These are phyloP conservation scores for Pseudofabraea citricarpa DNA, from an alignment of 2,329 filamentous ascomycete genomes.

Conservation along the genomic window DNA sequence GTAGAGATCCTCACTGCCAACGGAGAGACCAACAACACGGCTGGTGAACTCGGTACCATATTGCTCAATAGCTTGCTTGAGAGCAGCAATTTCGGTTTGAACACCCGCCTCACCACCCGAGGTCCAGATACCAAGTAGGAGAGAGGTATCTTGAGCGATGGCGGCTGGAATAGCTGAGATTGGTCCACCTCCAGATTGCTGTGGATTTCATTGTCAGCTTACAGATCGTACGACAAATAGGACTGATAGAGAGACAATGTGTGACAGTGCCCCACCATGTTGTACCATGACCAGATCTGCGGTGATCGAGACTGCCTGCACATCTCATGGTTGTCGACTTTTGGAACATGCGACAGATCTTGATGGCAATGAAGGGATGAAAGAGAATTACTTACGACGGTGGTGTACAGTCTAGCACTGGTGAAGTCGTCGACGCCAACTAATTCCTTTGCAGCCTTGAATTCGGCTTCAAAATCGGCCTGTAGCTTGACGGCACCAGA, in stretches of 20 bases:
- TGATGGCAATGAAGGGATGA: too few relatives aligned
- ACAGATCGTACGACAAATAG: too few relatives aligned
- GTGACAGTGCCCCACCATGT: too few relatives aligned
- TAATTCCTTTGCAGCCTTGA: constrained; percentile 60
- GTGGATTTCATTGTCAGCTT: not conserved
- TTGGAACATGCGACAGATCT: too few relatives aligned
- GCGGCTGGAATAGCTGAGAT: constrained; percentile 77
- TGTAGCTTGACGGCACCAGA: constrained; percentile 56
- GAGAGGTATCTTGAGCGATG: constrained; percentile 70
- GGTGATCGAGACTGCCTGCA: too few relatives aligned
- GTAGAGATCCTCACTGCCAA: constrained; percentile 85
- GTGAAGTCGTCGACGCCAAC: constrained; percentile 61
- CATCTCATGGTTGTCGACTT: too few relatives aligned
- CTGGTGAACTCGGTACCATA: constrained; percentile 63
- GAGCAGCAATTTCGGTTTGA: constrained; percentile 68
- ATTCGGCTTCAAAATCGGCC: constrained; percentile 63
- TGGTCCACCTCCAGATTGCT: constrained; percentile 26
- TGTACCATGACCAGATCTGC: too few relatives aligned
- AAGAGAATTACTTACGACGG: constrained; percentile 41
- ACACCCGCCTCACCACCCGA: constrained; percentile 61
- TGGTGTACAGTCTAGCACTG: constrained; percentile 71
- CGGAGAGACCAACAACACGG: constrained; percentile 75
- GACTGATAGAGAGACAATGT: too few relatives aligned
- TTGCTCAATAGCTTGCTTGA: constrained; percentile 62
- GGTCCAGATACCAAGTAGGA: constrained; percentile 82